Conservation (phyloP, 1,139 yeast species). For the Scheffersomyces insectosa region DNA sequence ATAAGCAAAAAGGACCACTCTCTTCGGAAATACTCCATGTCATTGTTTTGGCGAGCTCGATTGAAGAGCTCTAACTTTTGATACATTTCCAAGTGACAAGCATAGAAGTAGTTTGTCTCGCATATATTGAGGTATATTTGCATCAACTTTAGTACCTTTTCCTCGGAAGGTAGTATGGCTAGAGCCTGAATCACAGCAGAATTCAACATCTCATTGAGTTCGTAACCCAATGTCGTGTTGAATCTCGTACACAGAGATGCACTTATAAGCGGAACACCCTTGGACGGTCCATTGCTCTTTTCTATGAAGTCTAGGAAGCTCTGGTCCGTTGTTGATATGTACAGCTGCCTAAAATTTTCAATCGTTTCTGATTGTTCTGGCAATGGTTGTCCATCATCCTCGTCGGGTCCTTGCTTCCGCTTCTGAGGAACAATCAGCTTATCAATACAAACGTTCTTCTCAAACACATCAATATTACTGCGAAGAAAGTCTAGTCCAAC, state of each 20-base stretch:
- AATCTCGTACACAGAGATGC: no score
- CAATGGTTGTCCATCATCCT: not conserved
- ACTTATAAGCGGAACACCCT: no score
- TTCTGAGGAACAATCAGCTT: conserved; percentile 2
- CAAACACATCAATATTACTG: conserved; percentile 14
- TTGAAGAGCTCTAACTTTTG: not conserved
- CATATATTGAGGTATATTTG: conserved; percentile 15
- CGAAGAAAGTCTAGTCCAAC: conserved; percentile 11
- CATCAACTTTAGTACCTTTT: conserved; percentile 10
- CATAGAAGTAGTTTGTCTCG: conserved; percentile 20
- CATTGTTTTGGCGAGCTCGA: conserved; percentile 4
- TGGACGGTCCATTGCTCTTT: conserved; percentile 1
- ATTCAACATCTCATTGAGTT: conserved; percentile 3
- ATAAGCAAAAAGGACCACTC: conserved; percentile 16
- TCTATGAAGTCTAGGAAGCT: conserved; percentile 19
- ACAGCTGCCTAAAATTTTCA: conserved; percentile 8
- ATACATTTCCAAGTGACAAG: conserved; percentile 9
- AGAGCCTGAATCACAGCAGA: conserved; percentile 9
- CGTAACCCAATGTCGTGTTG: no score
- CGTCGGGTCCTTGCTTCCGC: not conserved
- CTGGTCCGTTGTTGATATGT: conserved; percentile 18
- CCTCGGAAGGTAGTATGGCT: conserved; percentile 12
- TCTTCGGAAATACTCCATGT: conserved; percentile 10
- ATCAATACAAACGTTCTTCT: conserved; percentile 10
- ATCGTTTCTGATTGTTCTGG: conserved; percentile 4